These are phyloP conservation scores for Microcyclospora pomicola DNA, from an alignment of 2,329 filamentous ascomycete genomes.

Conservation along the genomic window DNA sequence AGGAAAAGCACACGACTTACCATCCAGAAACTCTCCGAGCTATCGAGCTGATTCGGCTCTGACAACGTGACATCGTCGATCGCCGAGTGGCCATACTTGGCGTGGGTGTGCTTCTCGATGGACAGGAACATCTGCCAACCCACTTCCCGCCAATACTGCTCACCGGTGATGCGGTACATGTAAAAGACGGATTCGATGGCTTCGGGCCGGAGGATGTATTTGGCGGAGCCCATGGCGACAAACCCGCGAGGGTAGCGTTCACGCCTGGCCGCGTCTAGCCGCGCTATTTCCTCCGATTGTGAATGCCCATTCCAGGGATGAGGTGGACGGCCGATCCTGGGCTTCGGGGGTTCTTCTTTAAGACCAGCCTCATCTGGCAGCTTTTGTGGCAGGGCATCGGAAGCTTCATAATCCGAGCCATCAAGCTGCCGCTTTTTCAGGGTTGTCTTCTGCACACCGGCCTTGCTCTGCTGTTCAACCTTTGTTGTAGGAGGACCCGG, in stretches of 20 bases:
- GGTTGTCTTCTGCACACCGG: background rate
- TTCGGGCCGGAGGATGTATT: slow-evolving; percentile 47
- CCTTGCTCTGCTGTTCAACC: slow-evolving; percentile 1
- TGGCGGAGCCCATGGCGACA: slow-evolving; percentile 22
- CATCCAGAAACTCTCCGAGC: slow-evolving; percentile 73
- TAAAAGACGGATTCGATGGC: slow-evolving; percentile 82
- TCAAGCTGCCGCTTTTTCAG: slow-evolving; percentile 7
- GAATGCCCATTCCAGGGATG: slow-evolving; percentile 8
- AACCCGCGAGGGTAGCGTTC: slow-evolving; percentile 30
- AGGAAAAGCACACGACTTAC: slow-evolving; percentile 19
- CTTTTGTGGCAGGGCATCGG: background rate
- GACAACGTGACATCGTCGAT: slow-evolving; percentile 46
- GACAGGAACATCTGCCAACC: slow-evolving; percentile 78
- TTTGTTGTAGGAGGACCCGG: slow-evolving; percentile 9
- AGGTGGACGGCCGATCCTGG: slow-evolving; percentile 2
- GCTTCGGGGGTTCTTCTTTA: background rate
- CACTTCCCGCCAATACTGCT: slow-evolving; percentile 59
- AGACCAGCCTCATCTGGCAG: background rate
- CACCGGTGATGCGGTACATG: slow-evolving; percentile 80
- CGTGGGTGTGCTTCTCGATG: slow-evolving; percentile 52
- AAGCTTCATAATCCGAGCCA: background rate
- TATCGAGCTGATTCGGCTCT: slow-evolving; percentile 35
- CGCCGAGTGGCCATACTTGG: slow-evolving; percentile 55
- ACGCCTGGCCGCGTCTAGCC: slow-evolving; percentile 8
- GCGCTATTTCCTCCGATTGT: slow-evolving; percentile 21